Percentiles rank a stretch among this genome's conserved stretches.
phyloP scores from a whole-genome alignment of 148 eudicot species.

The Vaccinium vitisidaea region DNA sequence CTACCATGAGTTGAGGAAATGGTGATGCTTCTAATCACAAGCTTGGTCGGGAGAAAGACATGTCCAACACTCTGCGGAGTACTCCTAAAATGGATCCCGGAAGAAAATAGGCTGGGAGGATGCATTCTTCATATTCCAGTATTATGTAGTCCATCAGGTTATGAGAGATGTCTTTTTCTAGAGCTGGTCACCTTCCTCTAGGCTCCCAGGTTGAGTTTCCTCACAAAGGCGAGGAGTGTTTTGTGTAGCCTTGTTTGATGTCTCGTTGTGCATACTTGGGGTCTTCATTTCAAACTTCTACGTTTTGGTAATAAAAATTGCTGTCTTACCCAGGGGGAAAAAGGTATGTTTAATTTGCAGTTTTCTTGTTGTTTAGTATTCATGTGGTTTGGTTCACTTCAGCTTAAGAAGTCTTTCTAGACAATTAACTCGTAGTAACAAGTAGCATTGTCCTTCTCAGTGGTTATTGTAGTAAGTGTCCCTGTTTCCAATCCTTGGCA shows the following conservation, averaged over 20 bases:
- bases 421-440: neutral
- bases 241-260: neutral
- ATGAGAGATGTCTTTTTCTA: neutral
- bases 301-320: neutral
- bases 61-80: neutral
- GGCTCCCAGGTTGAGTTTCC: neutral
- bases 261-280: neutral
- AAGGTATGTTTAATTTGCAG: neutral
- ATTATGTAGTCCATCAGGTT: neutral
- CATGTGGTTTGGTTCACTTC: neutral
- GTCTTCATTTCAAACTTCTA: neutral
- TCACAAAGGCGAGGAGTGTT: neutral
- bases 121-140: neutral
- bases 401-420: neutral
- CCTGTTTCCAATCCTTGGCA: neutral
- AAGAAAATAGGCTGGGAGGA: neutral
- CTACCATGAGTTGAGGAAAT: neutral
- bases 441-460: neutral
- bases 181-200: neutral
- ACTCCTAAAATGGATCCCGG: neutral
- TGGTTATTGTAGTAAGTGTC: neutral
- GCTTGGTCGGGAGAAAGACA: neutral
- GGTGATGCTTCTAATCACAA: neutral
- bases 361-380: neutral
- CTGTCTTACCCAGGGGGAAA: neutral